A percentile compares a stretch with the other conserved stretches of the same genome.
Conservation (phyloP, 495 filamentous ascomycete species). For the Hypoxylon fragiforme region DNA sequence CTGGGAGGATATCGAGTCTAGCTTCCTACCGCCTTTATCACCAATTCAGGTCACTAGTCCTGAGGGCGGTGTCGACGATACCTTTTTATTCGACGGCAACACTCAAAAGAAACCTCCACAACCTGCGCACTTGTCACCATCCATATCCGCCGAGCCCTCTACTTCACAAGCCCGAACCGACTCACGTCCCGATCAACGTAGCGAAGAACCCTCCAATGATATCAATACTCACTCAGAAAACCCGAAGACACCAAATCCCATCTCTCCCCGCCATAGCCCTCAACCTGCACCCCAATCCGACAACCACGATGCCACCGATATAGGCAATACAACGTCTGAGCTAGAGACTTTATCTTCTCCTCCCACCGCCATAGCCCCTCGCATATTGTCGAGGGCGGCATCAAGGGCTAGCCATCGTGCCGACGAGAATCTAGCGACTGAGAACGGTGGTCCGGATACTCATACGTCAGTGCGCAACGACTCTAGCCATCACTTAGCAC, state of each 20-base stretch:
- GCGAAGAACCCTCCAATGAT: constrained; percentile 8
- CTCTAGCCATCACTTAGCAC: constrained; percentile 8
- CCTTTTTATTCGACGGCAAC: constrained; percentile 62
- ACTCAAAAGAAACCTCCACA: constrained; percentile 31
- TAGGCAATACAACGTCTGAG: constrained; percentile 56
- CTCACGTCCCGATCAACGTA: not conserved
- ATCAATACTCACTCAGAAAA: constrained; percentile 21
- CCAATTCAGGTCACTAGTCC: constrained; percentile 45
- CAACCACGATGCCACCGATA: constrained; percentile 34
- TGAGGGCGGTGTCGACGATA: constrained; percentile 60
- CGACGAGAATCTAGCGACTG: constrained; percentile 45
- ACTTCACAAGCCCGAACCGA: constrained; percentile 3
- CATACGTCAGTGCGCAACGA: constrained; percentile 8
- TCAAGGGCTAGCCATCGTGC: constrained; percentile 47
- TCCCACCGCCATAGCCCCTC: constrained; percentile 63
- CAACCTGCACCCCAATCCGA: constrained; percentile 21
- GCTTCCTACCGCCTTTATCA: constrained; percentile 66
- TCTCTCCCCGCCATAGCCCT: constrained; percentile 8
- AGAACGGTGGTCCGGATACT: constrained; percentile 40
- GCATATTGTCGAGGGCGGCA: constrained; percentile 57
- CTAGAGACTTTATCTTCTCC: constrained; percentile 70
- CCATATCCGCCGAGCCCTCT: not conserved
- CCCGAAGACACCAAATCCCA: constrained; percentile 24
- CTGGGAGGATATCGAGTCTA: constrained; percentile 86
- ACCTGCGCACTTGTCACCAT: constrained; percentile 7